Base-by-base conservation (phyloP, 2,329 filamentous ascomycete species). In the Aspergillus eucalypticola region DNA sequence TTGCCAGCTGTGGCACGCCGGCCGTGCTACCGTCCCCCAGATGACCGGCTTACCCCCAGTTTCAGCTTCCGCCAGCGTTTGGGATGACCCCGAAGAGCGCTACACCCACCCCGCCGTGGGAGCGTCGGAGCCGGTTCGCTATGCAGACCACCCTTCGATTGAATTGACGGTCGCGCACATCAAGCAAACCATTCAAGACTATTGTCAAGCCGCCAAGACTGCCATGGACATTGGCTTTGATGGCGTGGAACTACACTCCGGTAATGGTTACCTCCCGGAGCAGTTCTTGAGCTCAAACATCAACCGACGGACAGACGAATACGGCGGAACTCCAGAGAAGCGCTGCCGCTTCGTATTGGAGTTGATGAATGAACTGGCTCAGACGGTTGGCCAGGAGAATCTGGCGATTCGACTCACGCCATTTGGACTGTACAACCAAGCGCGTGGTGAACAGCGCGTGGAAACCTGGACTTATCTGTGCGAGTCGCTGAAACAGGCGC, bases 211-310 rank as follows among this genome's bases (percentile, higher is more conserved):
- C 1, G 81, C 81, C 1, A 73, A 74, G 62, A 82, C 71, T 66
- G 85, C 85, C 0, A 78, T 88, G 25, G 79, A 82, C 49, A 80
- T 79, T 55, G 84, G 84, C 0, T 86, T 84, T 46, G 82, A 84
- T 60, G 82, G 81, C 1, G 78, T 84, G 2, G 82, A 84, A 62
- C 69, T 84, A 13, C 82, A 84, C 61, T 73, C 70, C 2, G 79
- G 71, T 3, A 83, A 84, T 60, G 82, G 81, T 1, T 84, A 84
- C 58, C 73, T 85, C 3, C 75, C 81, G 0, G 82, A 85, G 62
- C 82, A 84, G 61, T 84, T 84, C 66, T 67, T 81, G 4, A 80
- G 81, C 61, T 79, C 80, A 44, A 81, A 77, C 35, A 73, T 78
- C 62, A 85, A 85, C 69, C 75, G 75, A 62, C 74, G 83, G 23